Evolutionary conservation across 1,284 basidiomycete species (phyloP), one percentile per base, ranked within the genome.

Genomic region (Clitocybe nebularis): DNA sequence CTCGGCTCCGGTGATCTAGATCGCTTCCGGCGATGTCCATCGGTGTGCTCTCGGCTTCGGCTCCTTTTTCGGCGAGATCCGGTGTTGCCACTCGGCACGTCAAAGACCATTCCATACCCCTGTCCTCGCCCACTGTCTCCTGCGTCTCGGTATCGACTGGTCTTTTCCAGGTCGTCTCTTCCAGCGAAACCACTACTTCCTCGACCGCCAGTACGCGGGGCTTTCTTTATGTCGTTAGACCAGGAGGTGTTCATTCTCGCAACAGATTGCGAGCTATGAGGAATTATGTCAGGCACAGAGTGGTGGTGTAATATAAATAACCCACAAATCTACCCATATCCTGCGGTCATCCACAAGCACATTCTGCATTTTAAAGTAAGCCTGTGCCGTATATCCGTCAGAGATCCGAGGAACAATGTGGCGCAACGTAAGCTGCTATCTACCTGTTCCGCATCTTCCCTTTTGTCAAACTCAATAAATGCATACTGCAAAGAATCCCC

Each of bases 281-380:
- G 41, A 43, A 44, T 58, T 36, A 57, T 50, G 32, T 39, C 40
- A 53, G 43, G 3, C 26, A 32, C 37, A 36, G 25, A 40, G 21
- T 30, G 40, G 25, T 33, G 29, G n/a, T 32, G 8, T 8, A 24
- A 29, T 26, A 34, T 38, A 42, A 33, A 37, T 23, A 44, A 69
- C 80, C 50, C 51, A 88, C 84, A 98, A 97, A 66, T 97, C 94
- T 49, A 99, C 95, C 89, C 95, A 98, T 60, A 99, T 99, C 14
- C 96, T 80, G 11, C 94, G 79, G 64, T 99, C 96, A 61, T 99
- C 95, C n/a, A 99, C 89, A 5, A 99, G 72, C 0, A 99, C 95
- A 57, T 97, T 98, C 63, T 99, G 95, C 95, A 99, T 99, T 66
- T 98, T 99, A 71, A 97, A 94, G 65, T 99, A 99, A 10, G 93